Evolutionary conservation across 805 yeast species (phyloP).

Genomic region (Osmozyma mogii): DNA sequence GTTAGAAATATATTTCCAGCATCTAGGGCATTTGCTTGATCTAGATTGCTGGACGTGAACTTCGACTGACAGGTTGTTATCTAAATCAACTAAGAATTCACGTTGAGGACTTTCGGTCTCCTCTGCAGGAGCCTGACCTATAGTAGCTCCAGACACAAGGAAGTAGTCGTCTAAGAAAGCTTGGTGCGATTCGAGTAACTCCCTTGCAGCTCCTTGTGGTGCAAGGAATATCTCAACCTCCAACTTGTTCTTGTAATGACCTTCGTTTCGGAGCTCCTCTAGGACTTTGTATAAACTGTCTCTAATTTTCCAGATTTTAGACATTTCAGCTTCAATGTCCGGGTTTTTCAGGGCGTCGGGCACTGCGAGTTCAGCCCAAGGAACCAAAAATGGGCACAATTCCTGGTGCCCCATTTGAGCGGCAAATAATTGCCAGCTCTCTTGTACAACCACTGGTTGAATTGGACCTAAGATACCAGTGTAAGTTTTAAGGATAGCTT

Average conservation of each 20-base stretch:
- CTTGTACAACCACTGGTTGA: constrained; percentile 78
- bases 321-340: constrained; percentile 37
- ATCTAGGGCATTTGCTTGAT: constrained; percentile 75
- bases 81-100: constrained; percentile 1
- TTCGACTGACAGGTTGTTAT: constrained; percentile 1
- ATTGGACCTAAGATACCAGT: constrained; percentile 71
- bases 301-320: constrained; percentile 38
- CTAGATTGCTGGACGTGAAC: constrained; percentile 38
- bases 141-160: constrained; percentile 50
- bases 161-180: constrained; percentile 37
- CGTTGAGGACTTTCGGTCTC: neutral
- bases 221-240: constrained; percentile 44
- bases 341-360: constrained; percentile 28
- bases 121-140: neutral
- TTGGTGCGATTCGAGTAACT: constrained; percentile 15
- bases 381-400: constrained; percentile 11
- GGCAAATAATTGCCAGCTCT: constrained; percentile 66
- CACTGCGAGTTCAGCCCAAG: constrained; percentile 16
- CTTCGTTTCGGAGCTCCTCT: constrained; percentile 49
- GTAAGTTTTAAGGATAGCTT: constrained; percentile 51
- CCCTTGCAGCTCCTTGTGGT: constrained; percentile 5
- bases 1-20: constrained; percentile 74
- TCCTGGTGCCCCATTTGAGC: constrained; percentile 8
- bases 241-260: constrained; percentile 47
- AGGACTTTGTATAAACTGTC: constrained; percentile 42